Base-by-base conservation (phyloP, 1,284 basidiomycete genomes). In the Ceratobasidium theobromae region DNA sequence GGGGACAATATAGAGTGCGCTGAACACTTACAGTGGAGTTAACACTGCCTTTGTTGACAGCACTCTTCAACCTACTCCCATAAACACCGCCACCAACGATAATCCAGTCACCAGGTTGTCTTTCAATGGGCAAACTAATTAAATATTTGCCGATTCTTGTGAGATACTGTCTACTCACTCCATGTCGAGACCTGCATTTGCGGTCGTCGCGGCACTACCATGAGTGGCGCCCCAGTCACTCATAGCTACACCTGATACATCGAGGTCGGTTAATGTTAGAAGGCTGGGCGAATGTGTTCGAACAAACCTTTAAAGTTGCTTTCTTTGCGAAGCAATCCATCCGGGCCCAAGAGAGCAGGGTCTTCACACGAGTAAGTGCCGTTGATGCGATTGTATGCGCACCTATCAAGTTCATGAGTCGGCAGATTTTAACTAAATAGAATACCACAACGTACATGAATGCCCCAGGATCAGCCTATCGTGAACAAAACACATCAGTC, bases 71-170 rank as follows among this genome's bases (percentile, higher is more conserved):
- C 16, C 51, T 41, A 32, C 57, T 32, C 32, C 60, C 55, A 27
- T 69, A 69, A 3, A 66, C 54, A 18, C 68, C 68, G 33, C 68
- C 68, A n/a, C 69, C 69, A 18, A 70, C 65, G 23, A 70, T 16
- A 25, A 70, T 65, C 65, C 68, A 70, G 41, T 67, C 69, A 11
- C 69, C 69, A 16, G 69, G 69, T 53, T 67, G 66, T 40, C 68
- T 69, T n/a, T n/a, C n/a, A n/a, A n/a, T n/a, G n/a, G n/a, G n/a
- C n/a, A n/a, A n/a, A n/a, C n/a, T n/a, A n/a, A n/a, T n/a, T n/a
- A n/a, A n/a, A n/a, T n/a, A n/a, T n/a, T n/a, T n/a, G n/a, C n/a
- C n/a, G n/a, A n/a, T n/a, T n/a, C n/a, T n/a, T n/a, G n/a, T n/a
- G n/a, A n/a, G n/a, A n/a, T n/a, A n/a, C n/a, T n/a, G n/a, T n/a